Conservation (phyloP, 768 basidiomycete genomes). For the Termitomyces sp. region DNA sequence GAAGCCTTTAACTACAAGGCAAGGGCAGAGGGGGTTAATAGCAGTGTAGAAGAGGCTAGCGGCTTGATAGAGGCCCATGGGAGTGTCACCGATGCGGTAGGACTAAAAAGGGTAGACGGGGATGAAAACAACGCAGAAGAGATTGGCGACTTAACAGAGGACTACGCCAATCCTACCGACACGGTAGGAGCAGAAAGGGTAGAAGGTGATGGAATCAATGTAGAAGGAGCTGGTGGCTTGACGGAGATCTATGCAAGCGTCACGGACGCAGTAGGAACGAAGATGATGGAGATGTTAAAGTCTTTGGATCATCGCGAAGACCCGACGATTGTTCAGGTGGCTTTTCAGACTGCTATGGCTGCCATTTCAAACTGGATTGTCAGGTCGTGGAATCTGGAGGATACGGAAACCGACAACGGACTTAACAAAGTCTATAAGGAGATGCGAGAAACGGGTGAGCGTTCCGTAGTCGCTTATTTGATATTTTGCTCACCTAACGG, state of each 20-base stretch:
- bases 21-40: background rate
- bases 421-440: slow-evolving; percentile 32
- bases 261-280: slow-evolving; percentile 26
- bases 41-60: slow-evolving; percentile 10
- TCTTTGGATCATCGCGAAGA: slow-evolving; percentile 36
- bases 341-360: slow-evolving; percentile 41
- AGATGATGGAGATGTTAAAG: slow-evolving; percentile 38
- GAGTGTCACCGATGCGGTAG: slow-evolving; percentile 28
- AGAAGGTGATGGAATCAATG: background rate
- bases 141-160: slow-evolving; percentile 21
- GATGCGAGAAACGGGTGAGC: slow-evolving; percentile 34
- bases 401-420: slow-evolving; percentile 43
- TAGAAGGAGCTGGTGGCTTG: slow-evolving; percentile 18
- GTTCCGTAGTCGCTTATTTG: background rate
- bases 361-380: slow-evolving; percentile 50
- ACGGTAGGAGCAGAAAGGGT: background rate
- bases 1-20: slow-evolving; percentile 32
- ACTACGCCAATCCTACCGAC: slow-evolving; percentile 21
- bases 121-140: slow-evolving; percentile 6
- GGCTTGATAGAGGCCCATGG: slow-evolving; percentile 25
- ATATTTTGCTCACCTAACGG: background rate
- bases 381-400: slow-evolving; percentile 49
- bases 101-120: slow-evolving; percentile 31
- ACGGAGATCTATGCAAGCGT: slow-evolving; percentile 26
- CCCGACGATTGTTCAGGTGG: slow-evolving; percentile 39